A percentile compares a stretch with the other conserved stretches of the same genome.
phyloP scores from a whole-genome alignment of 495 filamentous ascomycete genomes.

The Trichoderma orchidacearum region DNA sequence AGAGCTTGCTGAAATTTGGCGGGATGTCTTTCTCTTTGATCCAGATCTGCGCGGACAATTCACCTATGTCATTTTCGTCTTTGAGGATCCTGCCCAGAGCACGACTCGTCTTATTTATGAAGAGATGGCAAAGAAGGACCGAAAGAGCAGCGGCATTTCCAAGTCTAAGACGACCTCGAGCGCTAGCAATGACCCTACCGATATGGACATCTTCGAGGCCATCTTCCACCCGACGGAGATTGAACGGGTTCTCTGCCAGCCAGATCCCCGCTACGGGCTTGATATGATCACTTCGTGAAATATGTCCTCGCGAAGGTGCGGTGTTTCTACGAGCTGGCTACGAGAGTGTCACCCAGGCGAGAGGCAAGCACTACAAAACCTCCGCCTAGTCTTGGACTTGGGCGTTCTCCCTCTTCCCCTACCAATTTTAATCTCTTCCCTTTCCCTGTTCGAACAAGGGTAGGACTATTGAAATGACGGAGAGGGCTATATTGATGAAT shows the following conservation, averaged over 20 bases:
- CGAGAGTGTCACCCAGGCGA: neutral
- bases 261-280: conserved; percentile 31
- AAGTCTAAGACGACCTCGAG: conserved; percentile 18
- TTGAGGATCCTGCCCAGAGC: conserved; percentile 37
- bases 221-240: conserved; percentile 28
- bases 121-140: conserved; percentile 32
- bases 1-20: conserved; percentile 57
- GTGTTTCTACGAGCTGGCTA: neutral
- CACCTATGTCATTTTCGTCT: conserved; percentile 55
- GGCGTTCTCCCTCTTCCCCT: too few relatives aligned
- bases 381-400: neutral
- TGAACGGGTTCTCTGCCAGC: conserved; percentile 21
- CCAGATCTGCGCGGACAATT: conserved; percentile 56
- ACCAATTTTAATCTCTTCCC: too few relatives aligned
- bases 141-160: conserved; percentile 10
- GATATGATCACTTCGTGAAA: conserved; percentile 25
- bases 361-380: neutral
- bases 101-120: conserved; percentile 30
- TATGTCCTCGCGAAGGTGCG: neutral
- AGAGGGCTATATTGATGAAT: too few relatives aligned
- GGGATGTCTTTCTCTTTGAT: conserved; percentile 49
- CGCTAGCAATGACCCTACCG: conserved; percentile 18
- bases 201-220: conserved; percentile 27
- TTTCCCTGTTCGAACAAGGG: too few relatives aligned
- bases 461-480: too few relatives aligned